phyloP scores from a whole-genome alignment of 2,329 filamentous ascomycete species.

The Nemania sp. region DNA sequence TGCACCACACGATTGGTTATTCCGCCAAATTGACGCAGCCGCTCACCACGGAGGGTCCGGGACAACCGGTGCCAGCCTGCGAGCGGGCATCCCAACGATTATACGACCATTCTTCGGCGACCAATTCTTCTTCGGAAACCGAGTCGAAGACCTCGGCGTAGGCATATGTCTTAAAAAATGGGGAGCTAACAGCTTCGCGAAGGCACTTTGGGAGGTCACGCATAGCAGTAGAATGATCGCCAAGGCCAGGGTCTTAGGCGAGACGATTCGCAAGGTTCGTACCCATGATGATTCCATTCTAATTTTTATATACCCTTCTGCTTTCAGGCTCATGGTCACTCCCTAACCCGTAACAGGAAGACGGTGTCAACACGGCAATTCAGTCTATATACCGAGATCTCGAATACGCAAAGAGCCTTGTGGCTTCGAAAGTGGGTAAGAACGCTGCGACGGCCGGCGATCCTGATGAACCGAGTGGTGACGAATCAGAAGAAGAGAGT shows the following conservation, averaged over 20 bases:
- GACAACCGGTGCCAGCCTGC: slow-evolving; percentile 89
- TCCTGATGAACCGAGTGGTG: slow-evolving; percentile 41
- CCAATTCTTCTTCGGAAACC: slow-evolving; percentile 90
- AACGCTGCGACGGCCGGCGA: slow-evolving; percentile 45
- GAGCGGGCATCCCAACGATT: slow-evolving; percentile 90
- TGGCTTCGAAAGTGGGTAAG: slow-evolving; percentile 66
- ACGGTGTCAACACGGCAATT: slow-evolving; percentile 87
- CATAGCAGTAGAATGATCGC: slow-evolving; percentile 89
- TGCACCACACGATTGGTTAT: slow-evolving; percentile 96
- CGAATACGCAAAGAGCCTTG: slow-evolving; percentile 85
- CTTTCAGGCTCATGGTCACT: slow-evolving; percentile 5
- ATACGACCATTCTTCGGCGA: slow-evolving; percentile 98
- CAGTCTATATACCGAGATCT: slow-evolving; percentile 93
- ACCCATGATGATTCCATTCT: slow-evolving; percentile 1
- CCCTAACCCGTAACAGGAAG: slow-evolving; percentile 63
- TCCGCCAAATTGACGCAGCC: slow-evolving; percentile 88
- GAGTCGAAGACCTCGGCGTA: slow-evolving; percentile 91
- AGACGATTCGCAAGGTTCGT: slow-evolving; percentile 82
- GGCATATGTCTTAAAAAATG: slow-evolving; percentile 87
- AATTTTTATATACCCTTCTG: no score
- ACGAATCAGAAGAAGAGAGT: slow-evolving; percentile 74
- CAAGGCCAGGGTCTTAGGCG: slow-evolving; percentile 80
- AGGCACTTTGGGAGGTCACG: slow-evolving; percentile 88
- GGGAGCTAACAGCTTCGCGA: slow-evolving; percentile 81
- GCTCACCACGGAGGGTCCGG: slow-evolving; percentile 94